Base-by-base conservation (phyloP, 1,139 yeast species). In the Wickerhamomyces sp. region DNA sequence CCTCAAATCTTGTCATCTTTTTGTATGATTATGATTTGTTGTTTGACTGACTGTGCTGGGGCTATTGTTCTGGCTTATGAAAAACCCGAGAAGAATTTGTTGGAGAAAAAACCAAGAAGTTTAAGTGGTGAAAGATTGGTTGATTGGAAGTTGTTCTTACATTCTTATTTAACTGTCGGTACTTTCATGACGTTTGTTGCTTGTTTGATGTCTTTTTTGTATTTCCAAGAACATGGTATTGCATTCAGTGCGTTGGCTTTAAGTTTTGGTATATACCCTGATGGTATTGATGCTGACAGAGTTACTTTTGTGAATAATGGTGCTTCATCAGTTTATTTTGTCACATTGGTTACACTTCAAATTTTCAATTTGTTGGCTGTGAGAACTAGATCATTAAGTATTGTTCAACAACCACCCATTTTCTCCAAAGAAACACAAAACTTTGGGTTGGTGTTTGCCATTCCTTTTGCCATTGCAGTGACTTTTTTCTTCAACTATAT, bases 1-100 rank as follows among this genome's bases (percentile, higher is more conserved):
- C 78, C 78, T 2, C 75, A 69, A 47, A 61, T 66, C 46, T 55
- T 73, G 34, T 67, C 75, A 9, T 69, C 75, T 5, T 71, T 72
- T 54, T 55, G 61, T 38, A 72, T 72, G 78, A 72, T 72, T 40
- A 61, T 72, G 19, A 70, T 72, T 36, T 68, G 71, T 47, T 64
- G 70, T 45, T 52, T 69, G 26, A 70, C 77, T 4, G 77, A 72
- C 46, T 65, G 72, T 52, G 59, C 59, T 28, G 70, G 63, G 25
- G 71, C 75, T 6, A 59, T 70, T 34, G 58, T 66, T 4, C 48
- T 72, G 41, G 71, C 72, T 16, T 66, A 62, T 50, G 77, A 72
- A 47, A 50, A 60, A 32, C 64, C 64, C 19, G 78, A 72, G 46
- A 56, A 55, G 26, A 70, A 72, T 41, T 55, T 72, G 31, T 55